Percentiles rank a stretch among this genome's conserved stretches.
phyloP scores from a whole-genome alignment of 1,139 yeast genomes.

The Komagataea norvegica region DNA sequence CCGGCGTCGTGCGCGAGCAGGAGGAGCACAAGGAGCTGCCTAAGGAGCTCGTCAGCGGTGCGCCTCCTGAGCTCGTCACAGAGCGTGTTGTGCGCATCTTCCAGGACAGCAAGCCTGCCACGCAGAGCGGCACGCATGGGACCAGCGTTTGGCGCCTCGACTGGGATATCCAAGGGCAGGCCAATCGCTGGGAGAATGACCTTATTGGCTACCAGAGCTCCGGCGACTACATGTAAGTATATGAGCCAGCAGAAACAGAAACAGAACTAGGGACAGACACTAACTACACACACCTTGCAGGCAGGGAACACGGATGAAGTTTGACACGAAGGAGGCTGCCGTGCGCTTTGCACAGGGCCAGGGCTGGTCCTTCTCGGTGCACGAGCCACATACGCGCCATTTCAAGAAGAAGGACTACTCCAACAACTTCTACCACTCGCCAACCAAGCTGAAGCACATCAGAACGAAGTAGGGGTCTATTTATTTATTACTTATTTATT shows the following conservation, averaged over 20 bases:
- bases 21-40: slow-evolving; percentile 30
- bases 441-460: slow-evolving; percentile 74
- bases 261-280: not conserved
- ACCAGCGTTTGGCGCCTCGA: slow-evolving; percentile 68
- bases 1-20: slow-evolving; percentile 16
- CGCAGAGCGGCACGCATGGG: slow-evolving; percentile 59
- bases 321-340: slow-evolving; percentile 74
- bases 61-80: slow-evolving; percentile 61
- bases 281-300: slow-evolving; percentile 7
- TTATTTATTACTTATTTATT: slow-evolving; percentile 11
- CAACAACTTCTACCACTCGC: slow-evolving; percentile 62
- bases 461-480: slow-evolving; percentile 58
- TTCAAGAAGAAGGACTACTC: slow-evolving; percentile 76
- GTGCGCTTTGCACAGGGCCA: slow-evolving; percentile 76
- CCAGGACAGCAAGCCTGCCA: slow-evolving; percentile 75
- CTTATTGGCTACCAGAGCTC: slow-evolving; percentile 81
- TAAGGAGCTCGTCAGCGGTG: slow-evolving; percentile 73
- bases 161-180: slow-evolving; percentile 77
- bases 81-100: slow-evolving; percentile 72
- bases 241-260: too few relatives aligned
- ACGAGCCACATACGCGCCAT: slow-evolving; percentile 72
- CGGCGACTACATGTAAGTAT: slow-evolving; percentile 62
- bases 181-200: slow-evolving; percentile 87
- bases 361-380: slow-evolving; percentile 81
- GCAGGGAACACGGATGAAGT: slow-evolving; percentile 76